Conservation (phyloP, 208 protist species). For the Trypanosomatidae sp. region DNA sequence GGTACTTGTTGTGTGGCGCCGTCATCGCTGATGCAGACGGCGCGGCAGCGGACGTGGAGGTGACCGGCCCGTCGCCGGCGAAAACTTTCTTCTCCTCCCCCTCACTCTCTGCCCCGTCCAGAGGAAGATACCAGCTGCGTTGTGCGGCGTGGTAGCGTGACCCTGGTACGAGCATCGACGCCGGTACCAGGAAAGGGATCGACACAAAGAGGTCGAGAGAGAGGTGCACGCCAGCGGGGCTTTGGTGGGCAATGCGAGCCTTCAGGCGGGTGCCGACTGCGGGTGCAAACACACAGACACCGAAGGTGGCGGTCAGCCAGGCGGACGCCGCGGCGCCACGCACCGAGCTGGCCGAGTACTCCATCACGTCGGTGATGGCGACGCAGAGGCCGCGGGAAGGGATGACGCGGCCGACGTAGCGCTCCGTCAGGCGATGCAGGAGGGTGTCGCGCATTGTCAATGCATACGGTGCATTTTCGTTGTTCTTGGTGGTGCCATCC, state of each 20-base stretch:
- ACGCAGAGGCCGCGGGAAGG: constrained; percentile 66
- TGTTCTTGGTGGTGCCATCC: no score
- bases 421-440: constrained; percentile 76
- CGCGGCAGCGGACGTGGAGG: constrained; percentile 4
- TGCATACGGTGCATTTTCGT: constrained; percentile 19
- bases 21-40: no score
- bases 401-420: constrained; percentile 79
- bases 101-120: constrained; percentile 41
- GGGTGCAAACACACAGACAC: constrained; percentile 68
- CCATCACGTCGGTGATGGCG: constrained; percentile 57
- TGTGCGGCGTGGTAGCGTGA: constrained; percentile 46
- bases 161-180: constrained; percentile 47
- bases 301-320: constrained; percentile 71
- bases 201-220: constrained; percentile 62
- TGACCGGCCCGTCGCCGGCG: not conserved
- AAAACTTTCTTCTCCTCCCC: no score
- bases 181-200: constrained; percentile 63
- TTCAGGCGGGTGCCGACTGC: constrained; percentile 46
- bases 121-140: constrained; percentile 51
- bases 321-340: constrained; percentile 56
- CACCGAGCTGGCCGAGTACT: constrained; percentile 52
- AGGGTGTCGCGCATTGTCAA: constrained; percentile 51
- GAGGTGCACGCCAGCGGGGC: constrained; percentile 42
- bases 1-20: constrained; percentile 56
- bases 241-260: constrained; percentile 57